Base-by-base conservation (phyloP, 495 filamentous ascomycete genomes). In the Aspergillus heteromorphus region DNA sequence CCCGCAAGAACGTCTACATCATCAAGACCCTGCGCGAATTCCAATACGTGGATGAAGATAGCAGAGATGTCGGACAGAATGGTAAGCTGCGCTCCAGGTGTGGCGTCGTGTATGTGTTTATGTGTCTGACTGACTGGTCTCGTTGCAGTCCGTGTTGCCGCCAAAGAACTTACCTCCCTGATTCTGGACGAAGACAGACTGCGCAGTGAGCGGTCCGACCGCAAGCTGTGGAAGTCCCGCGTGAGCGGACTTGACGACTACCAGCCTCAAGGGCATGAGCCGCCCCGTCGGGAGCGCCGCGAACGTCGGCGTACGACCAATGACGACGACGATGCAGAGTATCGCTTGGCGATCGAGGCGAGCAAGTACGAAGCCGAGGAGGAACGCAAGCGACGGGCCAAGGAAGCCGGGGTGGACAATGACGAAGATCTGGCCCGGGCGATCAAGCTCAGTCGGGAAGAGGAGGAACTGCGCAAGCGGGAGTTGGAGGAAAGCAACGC, bases 1-100 rank as follows among this genome's bases (percentile, higher is more conserved):
- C 92, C 40, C 86, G 91, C 57, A 93, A 96, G 76, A 97, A 96
- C 66, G 86, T 96, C 62, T 99, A 93, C 72, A 90, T 97, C 69
- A 95, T 99, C 80, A 97, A 97, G 74, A 99, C 95, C 13, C 68
- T 99, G 66, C 85, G 95, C 61, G 95, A 99, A 70, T 99, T 99
- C 60, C 85, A 89, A 65, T 91, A 96, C 67, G 82, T 97, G 19
- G 95, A 99, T 58, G 95, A 97, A 61, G 93, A 97, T 51, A 87
- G 89, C 40, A 79, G 86, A 53, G 95, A 99, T 68, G 95, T 97
- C 34, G 95, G 95, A 42, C 88, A 95, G 63, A 96, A 96, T 73
- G 89, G 93, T 97, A 73, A 58, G 72, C 45, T 66, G 4, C 13
- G 19, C 21, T 49, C 54, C 30, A 2, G 16, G 6, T 40, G 13